Evolutionary conservation across 768 basidiomycete genomes (phyloP).

Genomic region (Gymnopilus dilepis): DNA sequence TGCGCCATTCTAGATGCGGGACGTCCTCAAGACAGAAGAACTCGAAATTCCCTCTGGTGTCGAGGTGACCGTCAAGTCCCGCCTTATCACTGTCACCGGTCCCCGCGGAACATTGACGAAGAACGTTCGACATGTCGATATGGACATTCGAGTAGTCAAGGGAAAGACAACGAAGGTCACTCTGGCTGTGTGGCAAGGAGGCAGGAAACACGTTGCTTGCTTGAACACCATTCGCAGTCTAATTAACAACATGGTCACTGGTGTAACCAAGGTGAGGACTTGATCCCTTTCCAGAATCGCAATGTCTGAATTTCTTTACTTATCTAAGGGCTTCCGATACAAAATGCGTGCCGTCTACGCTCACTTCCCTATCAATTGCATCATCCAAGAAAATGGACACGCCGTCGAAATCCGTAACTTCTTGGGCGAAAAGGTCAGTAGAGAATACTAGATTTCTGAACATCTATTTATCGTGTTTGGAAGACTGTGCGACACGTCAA

Average conservation of each 20-base stretch:
- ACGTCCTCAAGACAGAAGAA: constrained; percentile 93
- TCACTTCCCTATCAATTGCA: constrained; percentile 99
- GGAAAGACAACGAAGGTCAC: constrained; percentile 80
- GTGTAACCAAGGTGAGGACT: constrained; percentile 84
- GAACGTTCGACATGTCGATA: constrained; percentile 90
- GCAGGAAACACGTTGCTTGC: constrained; percentile 98
- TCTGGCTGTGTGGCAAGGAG: constrained; percentile 97
- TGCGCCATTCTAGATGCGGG: constrained; percentile 74
- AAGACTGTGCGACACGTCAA: constrained; percentile 90
- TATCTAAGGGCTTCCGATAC: constrained; percentile 93
- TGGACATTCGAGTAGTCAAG: constrained; percentile 89
- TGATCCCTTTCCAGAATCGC: neutral
- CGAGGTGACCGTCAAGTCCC: constrained; percentile 86
- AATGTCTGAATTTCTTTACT: neutral
- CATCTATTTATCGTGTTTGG: neutral
- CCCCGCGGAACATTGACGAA: constrained; percentile 93
- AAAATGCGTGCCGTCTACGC: constrained; percentile 99
- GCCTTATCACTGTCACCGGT: constrained; percentile 89
- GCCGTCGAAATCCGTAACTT: constrained; percentile 93
- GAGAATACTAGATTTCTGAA: neutral
- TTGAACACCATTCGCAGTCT: constrained; percentile 93
- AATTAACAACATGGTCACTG: constrained; percentile 97
- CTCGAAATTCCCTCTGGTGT: constrained; percentile 88
- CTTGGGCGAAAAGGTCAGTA: constrained; percentile 86
- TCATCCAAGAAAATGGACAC: constrained; percentile 78